Conservation (phyloP, 495 filamentous ascomycete species). For the Bacidia rubella region DNA sequence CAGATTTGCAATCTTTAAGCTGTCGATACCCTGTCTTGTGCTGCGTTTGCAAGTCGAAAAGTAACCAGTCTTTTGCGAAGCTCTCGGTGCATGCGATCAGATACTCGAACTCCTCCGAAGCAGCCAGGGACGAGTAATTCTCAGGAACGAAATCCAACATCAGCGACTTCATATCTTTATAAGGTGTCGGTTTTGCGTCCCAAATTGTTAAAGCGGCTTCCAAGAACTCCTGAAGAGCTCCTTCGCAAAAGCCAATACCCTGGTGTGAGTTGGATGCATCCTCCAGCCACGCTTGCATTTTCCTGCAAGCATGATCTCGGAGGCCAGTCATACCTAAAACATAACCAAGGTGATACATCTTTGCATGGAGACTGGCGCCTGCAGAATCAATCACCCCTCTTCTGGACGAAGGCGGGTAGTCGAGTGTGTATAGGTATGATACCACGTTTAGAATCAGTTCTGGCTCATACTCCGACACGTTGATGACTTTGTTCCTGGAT, state of each 20-base stretch:
- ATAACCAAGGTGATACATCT: neutral
- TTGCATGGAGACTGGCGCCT: neutral
- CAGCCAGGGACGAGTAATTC: neutral
- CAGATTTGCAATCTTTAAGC: no score
- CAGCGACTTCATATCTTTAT: neutral
- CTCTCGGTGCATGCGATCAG: neutral
- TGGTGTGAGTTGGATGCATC: neutral
- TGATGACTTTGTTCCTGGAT: neutral
- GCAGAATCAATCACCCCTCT: neutral
- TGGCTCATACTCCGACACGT: slow-evolving; percentile 1
- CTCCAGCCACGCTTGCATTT: neutral
- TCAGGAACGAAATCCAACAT: neutral
- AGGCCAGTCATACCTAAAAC: neutral
- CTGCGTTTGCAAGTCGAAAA: no score
- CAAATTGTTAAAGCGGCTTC: neutral
- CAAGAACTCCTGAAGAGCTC: neutral
- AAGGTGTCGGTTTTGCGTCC: neutral
- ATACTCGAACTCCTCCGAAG: neutral
- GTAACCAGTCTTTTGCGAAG: neutral
- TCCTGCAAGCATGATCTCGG: neutral
- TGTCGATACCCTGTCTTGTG: no score
- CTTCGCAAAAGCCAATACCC: neutral
- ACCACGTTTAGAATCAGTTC: neutral
- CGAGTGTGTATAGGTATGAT: neutral
- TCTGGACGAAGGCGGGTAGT: neutral